A percentile compares a stretch with the other conserved stretches of the same genome.
These are phyloP conservation scores for Starmera stellimalicola DNA, from an alignment of 1,139 yeast species.

Conservation along the genomic window DNA sequence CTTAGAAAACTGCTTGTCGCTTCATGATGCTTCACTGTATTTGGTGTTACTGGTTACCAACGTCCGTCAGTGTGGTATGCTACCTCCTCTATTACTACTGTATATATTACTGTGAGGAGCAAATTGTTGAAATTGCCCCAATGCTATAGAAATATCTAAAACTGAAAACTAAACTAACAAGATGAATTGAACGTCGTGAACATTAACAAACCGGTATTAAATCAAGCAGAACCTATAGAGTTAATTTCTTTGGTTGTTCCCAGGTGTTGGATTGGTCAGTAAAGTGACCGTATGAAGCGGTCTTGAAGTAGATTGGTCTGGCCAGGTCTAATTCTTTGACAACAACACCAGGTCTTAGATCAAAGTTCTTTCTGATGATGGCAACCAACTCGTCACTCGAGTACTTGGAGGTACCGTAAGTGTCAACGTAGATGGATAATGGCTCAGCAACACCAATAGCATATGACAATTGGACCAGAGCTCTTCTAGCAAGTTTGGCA, in stretches of 20 bases:
- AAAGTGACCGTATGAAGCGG: conserved; percentile 99
- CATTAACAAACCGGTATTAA: neutral
- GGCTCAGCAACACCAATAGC: conserved; percentile 99
- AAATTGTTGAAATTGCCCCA: conserved; percentile 1
- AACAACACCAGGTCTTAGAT: conserved; percentile 98
- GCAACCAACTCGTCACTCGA: conserved; percentile 82
- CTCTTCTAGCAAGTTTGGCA: conserved; percentile 96
- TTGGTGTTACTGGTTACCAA: too few relatives aligned
- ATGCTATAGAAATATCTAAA: neutral
- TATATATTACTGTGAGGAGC: neutral
- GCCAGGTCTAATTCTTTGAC: conserved; percentile 95
- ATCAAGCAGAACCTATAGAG: conserved; percentile 40
- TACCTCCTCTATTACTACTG: neutral
- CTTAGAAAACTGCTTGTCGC: too few relatives aligned
- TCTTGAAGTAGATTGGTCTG: conserved; percentile 97
- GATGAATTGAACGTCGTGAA: conserved; percentile 2
- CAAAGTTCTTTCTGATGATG: conserved; percentile 89
- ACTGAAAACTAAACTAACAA: conserved; percentile 1
- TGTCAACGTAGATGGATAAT: conserved; percentile 91
- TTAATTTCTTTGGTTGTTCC: conserved; percentile 94
- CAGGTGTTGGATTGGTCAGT: conserved; percentile 98
- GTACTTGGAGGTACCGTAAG: conserved; percentile 94
- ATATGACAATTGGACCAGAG: conserved; percentile 95
- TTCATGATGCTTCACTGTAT: too few relatives aligned
- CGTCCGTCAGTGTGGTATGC: too few relatives aligned